Evolutionary conservation across 805 yeast species (phyloP).

Genomic region (Saturnispora mendoncae): DNA sequence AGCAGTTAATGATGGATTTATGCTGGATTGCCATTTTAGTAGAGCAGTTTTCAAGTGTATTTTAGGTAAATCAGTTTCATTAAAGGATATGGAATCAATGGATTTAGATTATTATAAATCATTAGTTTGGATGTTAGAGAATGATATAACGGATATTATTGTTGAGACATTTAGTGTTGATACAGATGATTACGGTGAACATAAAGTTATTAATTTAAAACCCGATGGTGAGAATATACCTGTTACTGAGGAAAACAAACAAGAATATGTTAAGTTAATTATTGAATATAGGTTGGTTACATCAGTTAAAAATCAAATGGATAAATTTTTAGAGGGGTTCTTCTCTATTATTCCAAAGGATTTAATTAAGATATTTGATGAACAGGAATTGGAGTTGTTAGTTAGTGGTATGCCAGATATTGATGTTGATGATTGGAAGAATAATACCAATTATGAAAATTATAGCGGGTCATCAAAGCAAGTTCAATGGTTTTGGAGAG

Average conservation of each 20-base stretch:
- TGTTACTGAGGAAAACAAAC: constrained; percentile 86
- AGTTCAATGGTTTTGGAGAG: constrained; percentile 96
- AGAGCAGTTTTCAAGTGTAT: constrained; percentile 89
- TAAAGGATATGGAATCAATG: constrained; percentile 89
- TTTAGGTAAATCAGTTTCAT: constrained; percentile 67
- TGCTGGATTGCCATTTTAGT: constrained; percentile 89
- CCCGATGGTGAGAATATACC: constrained; percentile 76
- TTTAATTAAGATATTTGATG: constrained; percentile 80
- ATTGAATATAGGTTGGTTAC: constrained; percentile 80
- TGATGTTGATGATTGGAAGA: constrained; percentile 93
- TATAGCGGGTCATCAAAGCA: constrained; percentile 78
- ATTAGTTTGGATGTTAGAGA: constrained; percentile 90
- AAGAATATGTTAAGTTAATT: constrained; percentile 75
- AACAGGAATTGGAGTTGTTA: constrained; percentile 86
- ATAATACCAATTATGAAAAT: constrained; percentile 70
- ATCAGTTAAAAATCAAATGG: constrained; percentile 82
- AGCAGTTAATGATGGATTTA: constrained; percentile 80
- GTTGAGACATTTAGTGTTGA: constrained; percentile 93
- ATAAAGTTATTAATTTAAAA: constrained; percentile 69
- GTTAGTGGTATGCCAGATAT: constrained; percentile 95
- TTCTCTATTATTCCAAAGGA: constrained; percentile 83
- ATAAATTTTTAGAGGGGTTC: constrained; percentile 77
- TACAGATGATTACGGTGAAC: constrained; percentile 89
- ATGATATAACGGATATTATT: constrained; percentile 91
- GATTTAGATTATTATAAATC: constrained; percentile 91